Conservation (phyloP, 306 rosid genomes). For the Prunus armeniaca region DNA sequence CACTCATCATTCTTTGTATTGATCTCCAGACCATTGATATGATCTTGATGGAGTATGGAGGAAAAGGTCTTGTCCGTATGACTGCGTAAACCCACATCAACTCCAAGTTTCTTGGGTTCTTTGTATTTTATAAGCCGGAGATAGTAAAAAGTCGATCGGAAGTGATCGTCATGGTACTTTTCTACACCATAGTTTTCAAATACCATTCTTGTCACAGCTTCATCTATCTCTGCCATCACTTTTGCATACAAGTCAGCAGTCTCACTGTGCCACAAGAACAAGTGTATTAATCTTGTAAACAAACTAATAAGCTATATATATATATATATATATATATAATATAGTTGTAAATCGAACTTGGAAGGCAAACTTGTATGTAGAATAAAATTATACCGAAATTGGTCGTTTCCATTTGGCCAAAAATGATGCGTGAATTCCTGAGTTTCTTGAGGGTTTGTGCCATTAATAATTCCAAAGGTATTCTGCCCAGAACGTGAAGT, state of each 20-base stretch:
- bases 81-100: background rate
- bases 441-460: background rate
- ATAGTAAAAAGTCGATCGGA: too few species aligned
- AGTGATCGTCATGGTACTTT: background rate
- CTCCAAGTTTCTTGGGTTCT: background rate
- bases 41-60: background rate
- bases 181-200: background rate
- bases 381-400: background rate
- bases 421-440: slow-evolving; percentile 19
- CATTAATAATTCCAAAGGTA: slow-evolving; percentile 23
- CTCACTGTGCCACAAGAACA: background rate
- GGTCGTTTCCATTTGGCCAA: slow-evolving; percentile 31
- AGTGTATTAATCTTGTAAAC: too few species aligned
- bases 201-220: background rate
- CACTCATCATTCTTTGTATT: background rate
- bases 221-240: background rate
- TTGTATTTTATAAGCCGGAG: background rate
- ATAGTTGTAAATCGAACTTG: too few species aligned
- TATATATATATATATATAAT: too few species aligned
- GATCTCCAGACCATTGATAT: background rate
- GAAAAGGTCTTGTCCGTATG: background rate
- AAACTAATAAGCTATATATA: background rate
- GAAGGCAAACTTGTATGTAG: background rate
- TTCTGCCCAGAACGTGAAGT: background rate
- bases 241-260: background rate